Conservation (phyloP, 169 alveolate species). For the Plasmodium gaboni region DNA sequence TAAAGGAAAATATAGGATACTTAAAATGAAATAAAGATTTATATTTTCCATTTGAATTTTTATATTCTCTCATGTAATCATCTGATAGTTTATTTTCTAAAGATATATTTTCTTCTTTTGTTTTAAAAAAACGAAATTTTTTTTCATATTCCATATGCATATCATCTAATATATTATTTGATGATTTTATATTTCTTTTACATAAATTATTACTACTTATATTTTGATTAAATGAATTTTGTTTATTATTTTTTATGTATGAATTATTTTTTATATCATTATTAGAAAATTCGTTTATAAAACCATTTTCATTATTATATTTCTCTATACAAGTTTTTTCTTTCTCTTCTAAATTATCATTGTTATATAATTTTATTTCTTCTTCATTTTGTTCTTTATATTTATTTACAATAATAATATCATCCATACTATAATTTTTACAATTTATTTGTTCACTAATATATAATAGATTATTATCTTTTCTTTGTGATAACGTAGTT, state of each 20-base stretch:
- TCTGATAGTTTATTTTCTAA: background rate
- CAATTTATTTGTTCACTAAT: background rate
- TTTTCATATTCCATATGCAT: conserved; percentile 15
- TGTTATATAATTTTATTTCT: too few species aligned
- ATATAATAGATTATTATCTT: background rate
- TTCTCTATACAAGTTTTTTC: background rate
- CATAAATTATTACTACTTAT: conserved; percentile 13
- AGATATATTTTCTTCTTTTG: conserved; percentile 5
- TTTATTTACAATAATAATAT: background rate
- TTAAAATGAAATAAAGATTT: conserved; percentile 1
- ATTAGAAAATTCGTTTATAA: background rate
- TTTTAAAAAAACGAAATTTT: conserved; percentile 18
- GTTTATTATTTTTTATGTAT: background rate
- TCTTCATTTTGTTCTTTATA: background rate
- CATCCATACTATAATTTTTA: background rate
- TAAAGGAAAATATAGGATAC: conserved; percentile 10
- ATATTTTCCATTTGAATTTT: conserved; percentile 1
- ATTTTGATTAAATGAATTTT: background rate
- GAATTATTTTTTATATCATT: background rate
- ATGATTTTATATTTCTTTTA: conserved; percentile 29
- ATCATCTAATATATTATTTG: background rate
- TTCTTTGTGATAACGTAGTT: background rate
- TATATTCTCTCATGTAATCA: background rate
- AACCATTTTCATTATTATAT: background rate
- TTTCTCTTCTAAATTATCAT: background rate